These are phyloP conservation scores for Paxillus rubicundulus DNA, from an alignment of 768 basidiomycete genomes.

Conservation along the genomic window DNA sequence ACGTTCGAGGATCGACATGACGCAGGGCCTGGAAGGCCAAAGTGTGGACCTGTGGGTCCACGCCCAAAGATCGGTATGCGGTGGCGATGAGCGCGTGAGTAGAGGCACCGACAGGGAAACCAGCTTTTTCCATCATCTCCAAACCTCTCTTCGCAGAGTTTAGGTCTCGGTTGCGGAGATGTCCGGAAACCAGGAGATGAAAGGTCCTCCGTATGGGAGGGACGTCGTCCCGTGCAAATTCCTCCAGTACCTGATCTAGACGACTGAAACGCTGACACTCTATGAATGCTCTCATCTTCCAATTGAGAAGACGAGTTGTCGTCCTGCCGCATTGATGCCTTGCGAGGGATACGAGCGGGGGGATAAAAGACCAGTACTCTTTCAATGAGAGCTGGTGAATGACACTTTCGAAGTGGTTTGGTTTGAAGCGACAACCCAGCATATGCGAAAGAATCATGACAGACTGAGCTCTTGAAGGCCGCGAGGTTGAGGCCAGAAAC, in stretches of 20 bases:
- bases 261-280: constrained; percentile 49
- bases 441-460: constrained; percentile 47
- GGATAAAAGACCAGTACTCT: constrained; percentile 50
- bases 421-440: constrained; percentile 49
- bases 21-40: constrained; percentile 49
- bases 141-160: constrained; percentile 51
- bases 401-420: constrained; percentile 57
- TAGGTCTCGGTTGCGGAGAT: constrained; percentile 68
- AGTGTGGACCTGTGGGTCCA: constrained; percentile 51
- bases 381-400: constrained; percentile 46
- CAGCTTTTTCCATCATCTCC: constrained; percentile 54
- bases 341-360: constrained; percentile 48
- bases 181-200: constrained; percentile 64
- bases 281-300: constrained; percentile 60
- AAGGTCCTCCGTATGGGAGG: constrained; percentile 61
- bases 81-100: constrained; percentile 61
- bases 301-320: constrained; percentile 63
- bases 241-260: constrained; percentile 45
- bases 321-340: constrained; percentile 46
- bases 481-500: constrained; percentile 30
- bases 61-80: constrained; percentile 59
- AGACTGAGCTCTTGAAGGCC: constrained; percentile 42
- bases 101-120: constrained; percentile 49
- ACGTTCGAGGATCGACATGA: constrained; percentile 36
- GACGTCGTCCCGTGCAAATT: constrained; percentile 47